phyloP scores from a whole-genome alignment of 1,284 basidiomycete species.

The Puccinia horiana region DNA sequence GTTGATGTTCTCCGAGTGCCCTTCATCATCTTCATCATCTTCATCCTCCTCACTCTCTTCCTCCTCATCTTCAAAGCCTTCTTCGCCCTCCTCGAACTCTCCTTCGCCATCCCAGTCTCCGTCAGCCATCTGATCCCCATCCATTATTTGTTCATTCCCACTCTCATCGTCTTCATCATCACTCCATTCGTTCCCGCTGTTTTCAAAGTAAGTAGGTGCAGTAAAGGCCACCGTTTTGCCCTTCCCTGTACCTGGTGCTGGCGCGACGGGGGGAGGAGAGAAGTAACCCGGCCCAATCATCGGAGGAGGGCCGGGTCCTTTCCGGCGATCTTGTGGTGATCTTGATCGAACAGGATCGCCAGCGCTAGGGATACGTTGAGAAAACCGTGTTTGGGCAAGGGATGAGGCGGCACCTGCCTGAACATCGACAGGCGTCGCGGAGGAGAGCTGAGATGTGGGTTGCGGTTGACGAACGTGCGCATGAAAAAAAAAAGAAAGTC shows the following conservation, averaged over 20 bases:
- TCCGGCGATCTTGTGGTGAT: constrained; percentile 50
- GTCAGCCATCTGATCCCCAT: constrained; percentile 68
- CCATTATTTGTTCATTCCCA: constrained; percentile 50
- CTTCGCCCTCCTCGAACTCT: constrained; percentile 53
- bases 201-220: constrained; percentile 63
- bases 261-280: constrained; percentile 54
- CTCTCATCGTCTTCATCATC: constrained; percentile 64
- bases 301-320: constrained; percentile 52
- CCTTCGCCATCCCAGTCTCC: constrained; percentile 67
- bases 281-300: constrained; percentile 53
- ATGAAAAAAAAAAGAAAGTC: constrained; percentile 46
- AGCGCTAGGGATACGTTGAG: constrained; percentile 52
- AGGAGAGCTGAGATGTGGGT: constrained; percentile 54
- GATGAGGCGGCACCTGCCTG: constrained; percentile 55
- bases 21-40: constrained; percentile 49
- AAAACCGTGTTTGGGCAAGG: constrained; percentile 54
- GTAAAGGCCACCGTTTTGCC: constrained; percentile 60
- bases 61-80: constrained; percentile 51
- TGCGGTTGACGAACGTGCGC: background rate
- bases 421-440: constrained; percentile 56
- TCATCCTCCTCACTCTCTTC: constrained; percentile 51
- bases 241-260: constrained; percentile 50
- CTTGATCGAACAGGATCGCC: constrained; percentile 50
- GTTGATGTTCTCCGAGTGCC: constrained; percentile 5
- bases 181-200: constrained; percentile 66